These are phyloP conservation scores for Domatiomyces catenatus DNA, from an alignment of 2,329 filamentous ascomycete species.

Conservation along the genomic window DNA sequence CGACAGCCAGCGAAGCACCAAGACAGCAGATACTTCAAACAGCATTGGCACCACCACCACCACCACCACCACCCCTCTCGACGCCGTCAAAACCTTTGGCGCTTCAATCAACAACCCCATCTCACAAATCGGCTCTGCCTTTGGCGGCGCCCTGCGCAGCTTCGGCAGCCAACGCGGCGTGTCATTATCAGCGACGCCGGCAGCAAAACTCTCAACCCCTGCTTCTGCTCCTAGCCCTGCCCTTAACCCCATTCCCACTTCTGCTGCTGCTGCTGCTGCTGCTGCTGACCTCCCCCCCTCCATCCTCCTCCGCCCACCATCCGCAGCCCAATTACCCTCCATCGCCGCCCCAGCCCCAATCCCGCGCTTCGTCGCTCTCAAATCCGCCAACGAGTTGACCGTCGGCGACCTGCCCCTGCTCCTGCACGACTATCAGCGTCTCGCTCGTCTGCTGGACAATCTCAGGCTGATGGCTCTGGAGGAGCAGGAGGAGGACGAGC, in stretches of 20 bases:
- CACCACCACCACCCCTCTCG: conserved; percentile 41
- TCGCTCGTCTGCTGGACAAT: conserved; percentile 33
- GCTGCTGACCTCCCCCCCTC: conserved; percentile 22
- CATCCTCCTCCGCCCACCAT: conserved; percentile 26
- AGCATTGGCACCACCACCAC: conserved; percentile 18
- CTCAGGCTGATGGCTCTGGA: conserved; percentile 5
- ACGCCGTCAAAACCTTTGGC: conserved; percentile 67
- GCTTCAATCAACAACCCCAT: conserved; percentile 77
- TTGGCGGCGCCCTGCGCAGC: conserved; percentile 56
- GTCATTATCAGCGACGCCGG: conserved; percentile 3
- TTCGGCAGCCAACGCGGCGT: conserved; percentile 40
- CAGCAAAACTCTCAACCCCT: conserved; percentile 1
- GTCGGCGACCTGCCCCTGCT: conserved; percentile 60
- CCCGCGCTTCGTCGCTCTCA: conserved; percentile 56
- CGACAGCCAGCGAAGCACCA: conserved; percentile 48
- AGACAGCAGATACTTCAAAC: conserved; percentile 20
- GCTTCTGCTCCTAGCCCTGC: neutral
- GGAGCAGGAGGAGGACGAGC: conserved; percentile 2
- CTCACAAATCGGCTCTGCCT: conserved; percentile 42
- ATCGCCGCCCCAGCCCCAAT: conserved; percentile 41
- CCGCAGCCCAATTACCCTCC: conserved; percentile 27
- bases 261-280: conserved; percentile 32
- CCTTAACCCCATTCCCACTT: conserved; percentile 35
- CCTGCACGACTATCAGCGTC: conserved; percentile 56
- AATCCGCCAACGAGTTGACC: conserved; percentile 54